These are phyloP conservation scores for Exophiala xenobiotica DNA, from an alignment of 2,329 filamentous ascomycete species.

Conservation along the genomic window DNA sequence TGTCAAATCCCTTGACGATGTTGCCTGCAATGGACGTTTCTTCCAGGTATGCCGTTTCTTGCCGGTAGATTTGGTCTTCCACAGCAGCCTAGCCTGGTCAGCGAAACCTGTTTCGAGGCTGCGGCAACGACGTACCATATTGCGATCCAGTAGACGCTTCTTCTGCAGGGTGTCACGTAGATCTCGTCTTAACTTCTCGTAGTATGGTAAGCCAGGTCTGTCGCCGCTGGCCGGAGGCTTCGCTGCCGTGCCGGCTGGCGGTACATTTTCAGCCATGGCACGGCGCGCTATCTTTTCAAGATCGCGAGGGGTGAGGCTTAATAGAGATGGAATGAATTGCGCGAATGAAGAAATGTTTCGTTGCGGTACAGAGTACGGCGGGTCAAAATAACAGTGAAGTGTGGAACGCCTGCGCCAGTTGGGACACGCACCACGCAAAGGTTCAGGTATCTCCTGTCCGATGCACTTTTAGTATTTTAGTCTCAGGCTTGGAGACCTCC, in stretches of 20 bases:
- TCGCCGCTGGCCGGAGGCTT: constrained; percentile 30
- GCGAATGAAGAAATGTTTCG: not conserved
- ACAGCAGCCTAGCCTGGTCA: constrained; percentile 49
- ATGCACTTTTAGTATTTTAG: too few species aligned
- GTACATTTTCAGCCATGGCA: constrained; percentile 44
- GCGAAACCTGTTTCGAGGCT: not conserved
- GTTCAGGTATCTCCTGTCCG: too few species aligned
- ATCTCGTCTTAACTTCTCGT: constrained; percentile 68
- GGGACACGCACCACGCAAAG: too few species aligned
- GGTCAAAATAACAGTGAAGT: not conserved
- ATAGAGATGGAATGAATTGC: too few species aligned
- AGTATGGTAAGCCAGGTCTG: constrained; percentile 59
- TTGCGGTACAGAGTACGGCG: not conserved
- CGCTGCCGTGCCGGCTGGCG: constrained; percentile 32
- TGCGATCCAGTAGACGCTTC: constrained; percentile 63
- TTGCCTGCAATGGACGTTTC: constrained; percentile 82
- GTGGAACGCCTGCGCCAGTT: not conserved
- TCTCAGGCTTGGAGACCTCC: too few species aligned
- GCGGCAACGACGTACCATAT: constrained; percentile 48
- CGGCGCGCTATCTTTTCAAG: constrained; percentile 3
- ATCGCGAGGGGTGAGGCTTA: not conserved
- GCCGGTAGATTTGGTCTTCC: constrained; percentile 80
- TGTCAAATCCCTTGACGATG: constrained; percentile 96
- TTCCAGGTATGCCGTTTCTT: constrained; percentile 86
- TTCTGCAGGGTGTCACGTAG: constrained; percentile 66